These are phyloP conservation scores for Amyloporia xantha DNA, from an alignment of 768 basidiomycete species.

Conservation along the genomic window DNA sequence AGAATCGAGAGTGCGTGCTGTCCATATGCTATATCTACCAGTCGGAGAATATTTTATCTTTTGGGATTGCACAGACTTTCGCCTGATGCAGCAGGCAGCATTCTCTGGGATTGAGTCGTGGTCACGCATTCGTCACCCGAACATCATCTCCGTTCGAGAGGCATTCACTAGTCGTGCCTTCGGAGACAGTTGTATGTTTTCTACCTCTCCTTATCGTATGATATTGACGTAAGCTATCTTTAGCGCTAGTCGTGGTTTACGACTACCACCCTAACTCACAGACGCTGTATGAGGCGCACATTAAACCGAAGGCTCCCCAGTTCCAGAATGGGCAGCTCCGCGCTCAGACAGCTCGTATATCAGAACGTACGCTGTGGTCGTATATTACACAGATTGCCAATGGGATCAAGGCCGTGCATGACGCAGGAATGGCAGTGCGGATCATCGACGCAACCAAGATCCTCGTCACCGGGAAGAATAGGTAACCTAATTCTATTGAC, in stretches of 20 bases:
- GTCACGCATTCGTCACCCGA: slow-evolving; percentile 80
- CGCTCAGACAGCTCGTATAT: slow-evolving; percentile 35
- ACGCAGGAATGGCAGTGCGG: slow-evolving; percentile 70
- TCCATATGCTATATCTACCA: neutral
- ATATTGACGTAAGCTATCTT: neutral
- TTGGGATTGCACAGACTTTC: slow-evolving; percentile 52
- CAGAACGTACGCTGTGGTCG: slow-evolving; percentile 85
- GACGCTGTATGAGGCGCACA: slow-evolving; percentile 74
- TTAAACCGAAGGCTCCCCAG: slow-evolving; percentile 47
- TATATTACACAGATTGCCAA: slow-evolving; percentile 87
- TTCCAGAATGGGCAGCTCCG: slow-evolving; percentile 31
- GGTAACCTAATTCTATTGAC: slow-evolving; percentile 39
- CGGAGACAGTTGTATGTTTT: slow-evolving; percentile 74
- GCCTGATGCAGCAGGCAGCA: slow-evolving; percentile 73
- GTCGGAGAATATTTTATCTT: neutral
- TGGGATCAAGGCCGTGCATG: slow-evolving; percentile 83
- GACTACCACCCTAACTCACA: slow-evolving; percentile 80
- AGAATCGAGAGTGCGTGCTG: slow-evolving; percentile 75
- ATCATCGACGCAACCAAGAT: slow-evolving; percentile 85
- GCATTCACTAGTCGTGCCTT: slow-evolving; percentile 95
- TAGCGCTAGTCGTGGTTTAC: slow-evolving; percentile 84
- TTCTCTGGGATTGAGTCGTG: slow-evolving; percentile 82
- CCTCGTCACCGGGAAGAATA: slow-evolving; percentile 82
- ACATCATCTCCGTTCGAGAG: slow-evolving; percentile 75
- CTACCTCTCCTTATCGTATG: neutral